Percentiles rank a stretch among this genome's conserved stretches.
Evolutionary conservation across 2,329 filamentous ascomycete genomes (phyloP).

Genomic region (Pseudonectria buxi): DNA sequence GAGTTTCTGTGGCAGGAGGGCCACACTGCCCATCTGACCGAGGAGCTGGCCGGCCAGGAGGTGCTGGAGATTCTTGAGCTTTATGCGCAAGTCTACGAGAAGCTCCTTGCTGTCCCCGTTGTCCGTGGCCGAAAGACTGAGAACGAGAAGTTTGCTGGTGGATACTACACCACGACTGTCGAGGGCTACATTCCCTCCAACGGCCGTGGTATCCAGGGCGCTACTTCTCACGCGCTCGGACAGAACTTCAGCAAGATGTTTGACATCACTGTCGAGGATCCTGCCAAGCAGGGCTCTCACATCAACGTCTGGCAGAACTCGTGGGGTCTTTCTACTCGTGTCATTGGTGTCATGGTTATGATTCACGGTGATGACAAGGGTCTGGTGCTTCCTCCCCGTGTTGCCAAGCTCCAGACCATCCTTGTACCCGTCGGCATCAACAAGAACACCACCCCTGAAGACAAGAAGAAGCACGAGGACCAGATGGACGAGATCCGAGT

Average conservation of each 20-base stretch:
- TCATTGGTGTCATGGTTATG: slow-evolving; percentile 98
- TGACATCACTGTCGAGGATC: slow-evolving; percentile 94
- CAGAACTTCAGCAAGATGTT: slow-evolving; percentile 99
- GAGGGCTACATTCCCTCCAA: slow-evolving; percentile 96
- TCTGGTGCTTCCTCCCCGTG: slow-evolving; percentile 83
- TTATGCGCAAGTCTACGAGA: slow-evolving; percentile 86
- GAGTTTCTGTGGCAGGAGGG: slow-evolving; percentile 99
- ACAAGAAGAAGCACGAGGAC: slow-evolving; percentile 66
- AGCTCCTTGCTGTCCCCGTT: slow-evolving; percentile 89
- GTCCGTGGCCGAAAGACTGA: slow-evolving; percentile 93
- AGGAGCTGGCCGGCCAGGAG: slow-evolving; percentile 74
- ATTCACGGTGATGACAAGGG: slow-evolving; percentile 96
- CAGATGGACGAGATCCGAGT: slow-evolving; percentile 66
- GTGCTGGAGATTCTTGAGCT: slow-evolving; percentile 89
- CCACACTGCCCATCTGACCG: slow-evolving; percentile 81
- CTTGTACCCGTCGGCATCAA: slow-evolving; percentile 91
- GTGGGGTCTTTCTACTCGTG: slow-evolving; percentile 94
- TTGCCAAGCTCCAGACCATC: slow-evolving; percentile 78
- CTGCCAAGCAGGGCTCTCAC: slow-evolving; percentile 69
- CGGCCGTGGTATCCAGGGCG: slow-evolving; percentile 93
- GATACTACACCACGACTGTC: slow-evolving; percentile 92
- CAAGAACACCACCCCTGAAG: slow-evolving; percentile 76
- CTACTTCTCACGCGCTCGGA: slow-evolving; percentile 86
- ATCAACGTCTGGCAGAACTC: slow-evolving; percentile 97
- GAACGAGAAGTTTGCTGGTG: slow-evolving; percentile 96